Base-by-base conservation (phyloP, 768 basidiomycete genomes). In the Rhodotorula toruloides region DNA sequence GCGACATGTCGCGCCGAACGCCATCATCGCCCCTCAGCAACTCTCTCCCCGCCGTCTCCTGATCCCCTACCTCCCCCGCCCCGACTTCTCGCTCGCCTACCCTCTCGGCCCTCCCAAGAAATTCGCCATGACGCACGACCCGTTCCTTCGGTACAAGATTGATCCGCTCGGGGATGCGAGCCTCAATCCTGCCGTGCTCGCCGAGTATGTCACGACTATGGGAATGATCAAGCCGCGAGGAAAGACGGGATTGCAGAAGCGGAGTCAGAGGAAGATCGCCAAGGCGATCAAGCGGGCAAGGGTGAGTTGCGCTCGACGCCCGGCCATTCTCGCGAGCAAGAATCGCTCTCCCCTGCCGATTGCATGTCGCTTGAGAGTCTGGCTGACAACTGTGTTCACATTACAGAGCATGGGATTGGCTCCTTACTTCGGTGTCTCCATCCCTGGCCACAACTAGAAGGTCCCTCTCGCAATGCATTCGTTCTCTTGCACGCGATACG, bases 201-300 rank as follows among this genome's bases (percentile, higher is more conserved):
- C 57, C 32, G 58, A 62, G 57, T 72, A 59, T 48, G 54, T 55
- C 27, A 72, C 71, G 52, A 63, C 40, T 16, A 72, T 72, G 71
- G 71, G 71, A 27, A 72, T 68, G 61, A 68, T 72, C 42, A 58
- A 65, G 60, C 39, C 55, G 21, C 22, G 71, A 7, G 67, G 67
- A 17, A 68, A 72, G 60, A 72, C 71, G 31, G 57, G 57, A 1
- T 25, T 72, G 53, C 71, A 72, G 57, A 40, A 67, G 40, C 61
- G 64, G 42, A 58, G 31, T 39, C 71, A 72, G 71, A 44, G 71
- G 29, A 58, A 61, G 50, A 42, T 72, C 29, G 71, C 63, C 29
- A 72, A 72, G 58, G 63, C 67, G 13, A 61, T 72, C 42, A 39
- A 67, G 54, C 49, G 71, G n/a, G 71, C 71, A 32, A 55, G 71